Base-by-base conservation (phyloP, 2,329 filamentous ascomycete species). In the Ceratocystis cubensis region DNA sequence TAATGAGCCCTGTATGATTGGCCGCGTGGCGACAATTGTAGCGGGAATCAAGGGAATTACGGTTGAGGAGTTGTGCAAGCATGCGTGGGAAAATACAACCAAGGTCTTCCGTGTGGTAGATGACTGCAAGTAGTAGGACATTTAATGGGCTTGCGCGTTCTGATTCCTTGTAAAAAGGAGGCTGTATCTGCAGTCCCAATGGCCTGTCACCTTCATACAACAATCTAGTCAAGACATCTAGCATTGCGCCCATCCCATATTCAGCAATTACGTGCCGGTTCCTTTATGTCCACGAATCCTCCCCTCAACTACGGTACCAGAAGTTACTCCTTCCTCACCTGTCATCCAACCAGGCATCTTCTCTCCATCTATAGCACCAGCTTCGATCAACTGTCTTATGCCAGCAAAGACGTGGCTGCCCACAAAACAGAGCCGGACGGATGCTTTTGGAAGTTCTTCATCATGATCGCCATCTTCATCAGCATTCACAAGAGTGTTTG, bases 321-420 rank as follows among this genome's bases (percentile, higher is more conserved):
- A 80, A 65, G 88, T 94, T 4, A 94, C 85, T 0, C 86, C 88
- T 57, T 91, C 88, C 72, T 96, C 91, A 1, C 91, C 91, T 0
- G 90, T 94, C 86, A 96, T 87, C 90, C 91, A 96, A 0, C 88
- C 88, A 0, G 91, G 91, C 88, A 95, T 92, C 65, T 79, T 83
- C 71, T 86, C 82, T 1, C 89, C 87, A 72, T 95, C 85, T 30
- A 96, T 78, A 63, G 89, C 80, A 0, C 89, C 90, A 17, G 83
- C 77, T 74, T 95, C 90, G 0, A 93, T 88, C 41, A 96, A 79
- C 72, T 88, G 84, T 61, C 89, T 82, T 28, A 96, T 80, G 0
- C 91, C 91, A 0, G 87, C 86, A 76, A 95, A 93, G 2, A 96
- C 85, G 73, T 96, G 89, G 0, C 81, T 75, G 0, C 91, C 91